These are phyloP conservation scores for Anastatica hierochuntica DNA, from an alignment of 345 rosid genomes.

Conservation along the genomic window DNA sequence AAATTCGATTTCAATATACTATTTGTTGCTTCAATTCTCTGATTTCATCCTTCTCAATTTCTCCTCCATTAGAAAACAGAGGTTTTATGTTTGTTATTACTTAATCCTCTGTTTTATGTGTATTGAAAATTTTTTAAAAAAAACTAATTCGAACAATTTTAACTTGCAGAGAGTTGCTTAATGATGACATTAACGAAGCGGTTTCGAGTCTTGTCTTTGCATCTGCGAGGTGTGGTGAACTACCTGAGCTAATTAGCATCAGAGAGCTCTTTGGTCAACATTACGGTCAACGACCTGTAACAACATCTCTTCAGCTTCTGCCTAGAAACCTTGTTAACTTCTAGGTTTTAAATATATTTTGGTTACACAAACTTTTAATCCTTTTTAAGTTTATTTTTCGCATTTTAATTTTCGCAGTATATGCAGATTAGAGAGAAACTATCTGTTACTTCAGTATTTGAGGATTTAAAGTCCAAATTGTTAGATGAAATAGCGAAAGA, in stretches of 20 bases:
- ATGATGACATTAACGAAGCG: conserved; percentile 63
- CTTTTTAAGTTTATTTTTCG: background rate
- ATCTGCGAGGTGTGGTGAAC: conserved; percentile 72
- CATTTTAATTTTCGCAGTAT: background rate
- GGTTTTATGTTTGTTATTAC: background rate
- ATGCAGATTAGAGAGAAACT: conserved; percentile 50
- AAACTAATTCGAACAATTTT: background rate
- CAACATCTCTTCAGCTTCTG: conserved; percentile 41
- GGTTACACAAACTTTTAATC: background rate
- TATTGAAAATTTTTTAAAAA: too few species aligned
- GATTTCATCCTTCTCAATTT: conserved; percentile 45
- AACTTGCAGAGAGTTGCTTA: conserved; percentile 51
- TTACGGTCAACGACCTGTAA: conserved; percentile 48
- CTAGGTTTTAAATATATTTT: conserved; percentile 34
- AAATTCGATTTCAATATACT: conserved; percentile 35
- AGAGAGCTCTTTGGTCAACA: conserved; percentile 63
- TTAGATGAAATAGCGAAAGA: conserved; percentile 48
- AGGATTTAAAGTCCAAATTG: conserved; percentile 38
- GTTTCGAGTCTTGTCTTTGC: conserved; percentile 77
- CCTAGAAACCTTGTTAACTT: conserved; percentile 63
- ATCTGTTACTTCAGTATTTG: conserved; percentile 32
- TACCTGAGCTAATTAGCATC: conserved; percentile 53
- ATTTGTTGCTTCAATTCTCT: conserved; percentile 50
- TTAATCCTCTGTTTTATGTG: background rate
- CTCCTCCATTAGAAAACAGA: conserved; percentile 40